phyloP scores from a whole-genome alignment of 495 filamentous ascomycete genomes.

The Penicillium goetzii region DNA sequence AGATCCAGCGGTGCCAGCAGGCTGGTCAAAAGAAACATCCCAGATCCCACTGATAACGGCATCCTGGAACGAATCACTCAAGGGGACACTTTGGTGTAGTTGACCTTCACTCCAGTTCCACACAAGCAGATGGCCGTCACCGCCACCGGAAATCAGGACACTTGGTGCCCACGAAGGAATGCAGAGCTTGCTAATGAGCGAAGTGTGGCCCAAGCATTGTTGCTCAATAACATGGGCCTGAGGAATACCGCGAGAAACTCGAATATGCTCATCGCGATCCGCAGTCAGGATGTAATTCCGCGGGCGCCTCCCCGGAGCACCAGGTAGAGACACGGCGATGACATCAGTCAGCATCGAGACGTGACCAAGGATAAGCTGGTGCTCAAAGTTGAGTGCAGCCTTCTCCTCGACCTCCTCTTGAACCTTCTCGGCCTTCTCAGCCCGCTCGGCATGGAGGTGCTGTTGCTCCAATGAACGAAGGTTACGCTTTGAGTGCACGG shows the following conservation, averaged over 20 bases:
- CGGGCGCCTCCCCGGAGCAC: slow-evolving; percentile 30
- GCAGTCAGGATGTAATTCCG: slow-evolving; percentile 80
- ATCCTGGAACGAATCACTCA: slow-evolving; percentile 31
- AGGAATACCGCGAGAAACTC: slow-evolving; percentile 79
- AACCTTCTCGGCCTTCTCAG: slow-evolving; percentile 37
- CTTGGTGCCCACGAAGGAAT: slow-evolving; percentile 56
- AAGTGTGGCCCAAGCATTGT: slow-evolving; percentile 83
- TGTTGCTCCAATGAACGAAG: slow-evolving; percentile 75
- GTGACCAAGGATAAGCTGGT: slow-evolving; percentile 81
- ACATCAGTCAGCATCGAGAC: slow-evolving; percentile 90
- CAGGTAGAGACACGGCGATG: slow-evolving; percentile 46
- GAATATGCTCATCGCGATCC: slow-evolving; percentile 97
- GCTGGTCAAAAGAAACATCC: slow-evolving; percentile 31
- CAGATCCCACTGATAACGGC: slow-evolving; percentile 45
- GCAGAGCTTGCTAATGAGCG: slow-evolving; percentile 79
- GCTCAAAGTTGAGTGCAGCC: slow-evolving; percentile 61
- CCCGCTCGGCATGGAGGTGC: slow-evolving; percentile 51
- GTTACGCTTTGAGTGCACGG: slow-evolving; percentile 85
- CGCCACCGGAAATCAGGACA: slow-evolving; percentile 81
- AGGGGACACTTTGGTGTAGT: slow-evolving; percentile 53
- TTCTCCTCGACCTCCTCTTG: slow-evolving; percentile 46
- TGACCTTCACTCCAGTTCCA: slow-evolving; percentile 76
- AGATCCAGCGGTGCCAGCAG: slow-evolving; percentile 13
- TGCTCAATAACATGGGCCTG: slow-evolving; percentile 87
- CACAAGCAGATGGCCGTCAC: slow-evolving; percentile 73